These are phyloP conservation scores for Nadsonia commutata DNA, from an alignment of 1,139 yeast genomes.

Conservation along the genomic window DNA sequence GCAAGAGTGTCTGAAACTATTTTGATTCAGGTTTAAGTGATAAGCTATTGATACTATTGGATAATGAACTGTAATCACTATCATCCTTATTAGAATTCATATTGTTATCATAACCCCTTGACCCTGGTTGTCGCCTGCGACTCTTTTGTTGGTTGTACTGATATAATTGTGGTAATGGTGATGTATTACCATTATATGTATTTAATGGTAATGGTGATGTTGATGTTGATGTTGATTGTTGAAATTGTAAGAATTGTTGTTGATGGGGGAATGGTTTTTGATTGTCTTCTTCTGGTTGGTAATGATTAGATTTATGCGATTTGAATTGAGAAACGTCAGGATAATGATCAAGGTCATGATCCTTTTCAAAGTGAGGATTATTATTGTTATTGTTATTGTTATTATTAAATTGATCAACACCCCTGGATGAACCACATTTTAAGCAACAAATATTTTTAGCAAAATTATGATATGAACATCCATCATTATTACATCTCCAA, in stretches of 20 bases:
- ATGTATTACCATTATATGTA: background rate
- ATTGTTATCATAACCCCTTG: background rate
- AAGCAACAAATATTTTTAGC: constrained; percentile 80
- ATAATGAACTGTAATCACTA: background rate
- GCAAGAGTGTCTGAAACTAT: background rate
- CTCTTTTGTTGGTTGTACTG: background rate
- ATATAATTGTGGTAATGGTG: background rate
- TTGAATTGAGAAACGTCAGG: background rate
- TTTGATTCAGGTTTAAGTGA: background rate
- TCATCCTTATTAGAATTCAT: background rate
- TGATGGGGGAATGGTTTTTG: no score
- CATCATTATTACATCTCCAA: constrained; percentile 76
- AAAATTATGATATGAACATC: constrained; percentile 81
- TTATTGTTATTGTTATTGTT: background rate
- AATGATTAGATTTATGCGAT: background rate
- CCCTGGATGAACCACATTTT: constrained; percentile 75
- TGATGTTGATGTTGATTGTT: background rate
- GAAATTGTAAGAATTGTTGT: no score
- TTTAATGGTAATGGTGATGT: background rate
- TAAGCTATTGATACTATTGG: background rate
- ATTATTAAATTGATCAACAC: constrained; percentile 16
- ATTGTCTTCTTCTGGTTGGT: no score
- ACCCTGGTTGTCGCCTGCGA: background rate
- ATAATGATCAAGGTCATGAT: background rate
- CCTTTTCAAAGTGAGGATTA: background rate